These are phyloP conservation scores for Cordyceps militaris DNA, from an alignment of 2,329 filamentous ascomycete genomes.

Conservation along the genomic window DNA sequence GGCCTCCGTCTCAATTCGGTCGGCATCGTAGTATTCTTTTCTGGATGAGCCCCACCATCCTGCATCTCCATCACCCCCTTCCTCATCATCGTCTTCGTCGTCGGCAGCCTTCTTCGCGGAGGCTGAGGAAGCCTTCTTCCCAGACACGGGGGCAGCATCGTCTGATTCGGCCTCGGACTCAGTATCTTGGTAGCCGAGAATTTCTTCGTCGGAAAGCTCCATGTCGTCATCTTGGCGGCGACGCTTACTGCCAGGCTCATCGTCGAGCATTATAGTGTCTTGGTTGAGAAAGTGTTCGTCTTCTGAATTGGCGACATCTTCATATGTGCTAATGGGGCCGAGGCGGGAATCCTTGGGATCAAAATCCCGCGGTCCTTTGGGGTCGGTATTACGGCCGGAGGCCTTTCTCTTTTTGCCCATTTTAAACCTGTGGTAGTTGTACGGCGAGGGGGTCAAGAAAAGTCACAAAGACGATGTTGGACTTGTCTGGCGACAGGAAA, in stretches of 20 bases:
- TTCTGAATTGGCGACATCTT: constrained; percentile 87
- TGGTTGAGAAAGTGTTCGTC: constrained; percentile 87
- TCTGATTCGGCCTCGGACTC: constrained; percentile 32
- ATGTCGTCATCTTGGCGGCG: constrained; percentile 62
- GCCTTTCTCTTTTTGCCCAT: constrained; percentile 70
- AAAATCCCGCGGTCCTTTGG: constrained; percentile 47
- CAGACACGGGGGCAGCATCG: constrained; percentile 36
- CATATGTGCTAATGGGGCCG: constrained; percentile 54
- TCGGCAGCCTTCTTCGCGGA: constrained; percentile 30
- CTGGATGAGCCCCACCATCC: constrained; percentile 82
- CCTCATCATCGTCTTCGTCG: constrained; percentile 44
- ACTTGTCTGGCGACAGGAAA: constrained; percentile 10
- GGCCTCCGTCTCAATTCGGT: constrained; percentile 57
- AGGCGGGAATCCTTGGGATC: constrained; percentile 55
- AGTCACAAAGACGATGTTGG: neutral
- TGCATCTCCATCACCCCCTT: constrained; percentile 43
- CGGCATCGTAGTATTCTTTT: constrained; percentile 89
- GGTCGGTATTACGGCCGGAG: constrained; percentile 37
- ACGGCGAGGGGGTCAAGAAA: neutral
- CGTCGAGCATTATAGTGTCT: constrained; percentile 80
- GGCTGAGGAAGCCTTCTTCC: constrained; percentile 18
- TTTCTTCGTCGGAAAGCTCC: constrained; percentile 56
- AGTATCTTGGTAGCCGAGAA: constrained; percentile 42
- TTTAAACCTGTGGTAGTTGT: neutral
- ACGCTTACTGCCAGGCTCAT: constrained; percentile 71